phyloP scores from a whole-genome alignment of 805 yeast genomes.

The Dipodascopsis uninucleata region DNA sequence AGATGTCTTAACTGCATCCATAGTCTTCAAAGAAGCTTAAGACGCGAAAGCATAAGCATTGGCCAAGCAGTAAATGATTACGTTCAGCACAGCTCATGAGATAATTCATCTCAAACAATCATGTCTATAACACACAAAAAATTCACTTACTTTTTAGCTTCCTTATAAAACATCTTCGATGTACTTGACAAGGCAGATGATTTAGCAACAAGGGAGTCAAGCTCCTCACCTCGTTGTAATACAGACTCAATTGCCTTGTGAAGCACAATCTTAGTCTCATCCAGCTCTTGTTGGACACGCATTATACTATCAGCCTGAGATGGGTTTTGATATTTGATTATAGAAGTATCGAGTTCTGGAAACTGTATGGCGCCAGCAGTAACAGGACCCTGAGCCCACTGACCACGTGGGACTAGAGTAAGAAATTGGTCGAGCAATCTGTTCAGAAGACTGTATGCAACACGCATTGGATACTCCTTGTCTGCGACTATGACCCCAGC shows the following conservation, averaged over 20 bases:
- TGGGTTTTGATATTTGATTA: constrained; percentile 91
- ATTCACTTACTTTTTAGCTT: constrained; percentile 68
- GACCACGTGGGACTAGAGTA: constrained; percentile 68
- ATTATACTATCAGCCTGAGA: constrained; percentile 93
- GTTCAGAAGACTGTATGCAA: constrained; percentile 89
- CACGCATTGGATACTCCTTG: constrained; percentile 93
- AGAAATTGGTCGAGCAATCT: constrained; percentile 88
- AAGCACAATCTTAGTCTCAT: constrained; percentile 92
- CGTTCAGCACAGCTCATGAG: too few species aligned
- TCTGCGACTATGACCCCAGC: constrained; percentile 91
- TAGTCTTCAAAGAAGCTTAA: too few species aligned
- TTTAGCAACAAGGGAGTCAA: constrained; percentile 91
- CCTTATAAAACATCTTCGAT: constrained; percentile 92
- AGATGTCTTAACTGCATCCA: too few species aligned
- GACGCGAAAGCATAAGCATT: too few species aligned
- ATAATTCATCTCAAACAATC: too few species aligned
- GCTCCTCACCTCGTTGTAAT: constrained; percentile 91
- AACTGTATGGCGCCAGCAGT: constrained; percentile 47
- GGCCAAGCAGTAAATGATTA: too few species aligned
- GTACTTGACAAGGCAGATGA: constrained; percentile 86
- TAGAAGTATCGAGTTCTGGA: constrained; percentile 62
- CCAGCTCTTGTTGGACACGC: constrained; percentile 96
- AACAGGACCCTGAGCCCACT: constrained; percentile 48
- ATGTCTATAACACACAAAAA: neutral
- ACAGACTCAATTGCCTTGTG: constrained; percentile 95